These are phyloP conservation scores for Spathaspora passalidarum DNA, from an alignment of 805 yeast species.

Conservation along the genomic window DNA sequence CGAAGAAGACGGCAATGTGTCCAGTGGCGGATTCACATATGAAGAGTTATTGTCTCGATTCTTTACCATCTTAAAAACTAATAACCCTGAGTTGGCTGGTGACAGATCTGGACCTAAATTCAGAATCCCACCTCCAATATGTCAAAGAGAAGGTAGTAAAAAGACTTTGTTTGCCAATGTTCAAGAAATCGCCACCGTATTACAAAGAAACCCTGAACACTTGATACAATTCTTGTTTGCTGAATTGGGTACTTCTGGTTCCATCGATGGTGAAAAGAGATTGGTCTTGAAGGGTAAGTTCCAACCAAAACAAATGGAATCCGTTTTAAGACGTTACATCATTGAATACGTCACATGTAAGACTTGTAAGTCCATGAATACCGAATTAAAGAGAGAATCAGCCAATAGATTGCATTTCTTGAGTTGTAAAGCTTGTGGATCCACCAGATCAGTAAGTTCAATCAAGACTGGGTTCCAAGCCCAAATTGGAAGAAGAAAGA, in stretches of 20 bases:
- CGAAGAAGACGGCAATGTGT: conserved; percentile 26
- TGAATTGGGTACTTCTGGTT: conserved; percentile 98
- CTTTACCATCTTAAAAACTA: conserved; percentile 79
- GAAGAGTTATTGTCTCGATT: conserved; percentile 77
- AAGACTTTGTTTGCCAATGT: conserved; percentile 95
- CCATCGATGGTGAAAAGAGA: conserved; percentile 97
- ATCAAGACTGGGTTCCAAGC: conserved; percentile 99
- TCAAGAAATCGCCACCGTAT: conserved; percentile 87
- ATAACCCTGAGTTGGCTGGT: conserved; percentile 98
- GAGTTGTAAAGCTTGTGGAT: conserved; percentile 98
- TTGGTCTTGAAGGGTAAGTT: conserved; percentile 97
- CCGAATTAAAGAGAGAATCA: conserved; percentile 91
- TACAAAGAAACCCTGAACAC: conserved; percentile 97
- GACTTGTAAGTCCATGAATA: conserved; percentile 97
- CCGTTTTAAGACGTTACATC: conserved; percentile 93
- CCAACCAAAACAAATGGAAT: conserved; percentile 96
- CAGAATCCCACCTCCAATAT: conserved; percentile 96
- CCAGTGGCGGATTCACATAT: conserved; percentile 64
- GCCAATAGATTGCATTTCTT: conserved; percentile 95
- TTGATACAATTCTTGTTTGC: conserved; percentile 95
- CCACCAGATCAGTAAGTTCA: conserved; percentile 92
- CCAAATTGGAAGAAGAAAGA: conserved; percentile 87
- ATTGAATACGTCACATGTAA: conserved; percentile 97
- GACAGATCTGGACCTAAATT: conserved; percentile 89
- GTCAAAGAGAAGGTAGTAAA: conserved; percentile 95